Base-by-base conservation (phyloP, 768 basidiomycete genomes). In the Sporobolomyces pararoseus region DNA sequence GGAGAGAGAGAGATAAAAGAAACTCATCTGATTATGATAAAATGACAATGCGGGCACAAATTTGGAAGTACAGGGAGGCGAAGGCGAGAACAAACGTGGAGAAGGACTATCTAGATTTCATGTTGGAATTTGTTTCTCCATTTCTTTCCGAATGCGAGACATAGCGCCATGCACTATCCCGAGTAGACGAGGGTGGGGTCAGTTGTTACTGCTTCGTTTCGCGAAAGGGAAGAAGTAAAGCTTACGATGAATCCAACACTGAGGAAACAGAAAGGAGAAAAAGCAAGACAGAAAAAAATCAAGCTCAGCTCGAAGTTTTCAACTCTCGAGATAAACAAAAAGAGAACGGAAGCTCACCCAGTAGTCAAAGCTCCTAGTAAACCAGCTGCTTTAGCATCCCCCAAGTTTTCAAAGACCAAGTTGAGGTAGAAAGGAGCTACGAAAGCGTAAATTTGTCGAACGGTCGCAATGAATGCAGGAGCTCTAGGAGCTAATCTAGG, bases 371-470 rank as follows among this genome's bases (percentile, higher is more conserved):
- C 66, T 0, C 39, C 69, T 6, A 71, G 34, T 19, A 74, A 32
- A 0, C 69, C 73, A 0, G 46, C 66, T 5, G 73, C 73, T 19
- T 63, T 59, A 3, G 53, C 49, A 19, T 53, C 44, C 13, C 73
- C 73, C 39, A 64, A 7, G 1, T 64, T n/a, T 16, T 65, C 70
- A 50, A 71, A 74, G 10, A 57, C 32, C 29, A 61, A n/a, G 10
- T 49, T 44, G 34, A 74, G 58, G 46, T 73, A 73, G 65, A 73
- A 73, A 16, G 72, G 72, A 39, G 65, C 68, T 23, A 25, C 46
- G 54, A 73, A 70, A 21, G 68, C 68, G 34, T 57, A 66, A 4
- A 74, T 25, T 49, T 74, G 73, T 1, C 73, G 47, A 9, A 44
- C 17, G 46, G 68, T 63, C 12, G 69, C 58, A 27, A 70, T 53